Evolutionary conservation across 1,284 basidiomycete genomes (phyloP), one percentile per base, ranked within the genome.

Genomic region (Rhodotorula sp.): DNA sequence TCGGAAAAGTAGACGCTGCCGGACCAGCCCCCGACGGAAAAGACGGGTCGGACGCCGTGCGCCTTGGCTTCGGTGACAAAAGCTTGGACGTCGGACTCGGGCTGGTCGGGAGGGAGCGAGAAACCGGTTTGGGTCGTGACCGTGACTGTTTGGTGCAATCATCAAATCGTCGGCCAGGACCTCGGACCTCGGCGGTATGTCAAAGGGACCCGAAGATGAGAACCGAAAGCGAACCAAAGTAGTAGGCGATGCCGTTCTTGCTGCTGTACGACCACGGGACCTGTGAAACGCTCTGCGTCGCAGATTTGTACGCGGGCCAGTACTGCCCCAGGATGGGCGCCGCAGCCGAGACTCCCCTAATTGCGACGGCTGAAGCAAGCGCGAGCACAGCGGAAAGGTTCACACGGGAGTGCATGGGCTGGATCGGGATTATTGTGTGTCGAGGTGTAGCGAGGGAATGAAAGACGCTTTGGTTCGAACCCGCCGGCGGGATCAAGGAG

Each of bases 1-100:
- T 83, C 77, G 5, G 91, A 93, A 81, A 95, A 95, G 81, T 88
- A 85, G 68, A 59, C 0, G 1, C 49, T 49, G 18, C 76, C 76
- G 52, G 14, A 43, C 76, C 76, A 76, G 0, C 74, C 74, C 31
- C 72, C 72, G 55, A 76, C 26, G 2, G 67, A 62, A 57, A 71
- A 69, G 45, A 73, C 45, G 1, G 73, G 65, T 18, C 49, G 63
- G 21, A 50, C 55, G 18, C 72, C 69, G 23, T 56, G 31, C 18
- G 47, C 31, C 55, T 71, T 62, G 0, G 72, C 70, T 26, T 45
- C 15, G 23, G 49, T 38, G 50, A 71, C 72, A 31, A 74, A 74
- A 2, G 59, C 50, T 12, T 55, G 5, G 48, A 74, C 31, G 58
- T 71, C 61, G 19, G 48, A 2, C 1, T 34, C 34, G 3, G 64